These are phyloP conservation scores for Hyphodiscus hymeniophilus DNA, from an alignment of 495 filamentous ascomycete species.

Conservation along the genomic window DNA sequence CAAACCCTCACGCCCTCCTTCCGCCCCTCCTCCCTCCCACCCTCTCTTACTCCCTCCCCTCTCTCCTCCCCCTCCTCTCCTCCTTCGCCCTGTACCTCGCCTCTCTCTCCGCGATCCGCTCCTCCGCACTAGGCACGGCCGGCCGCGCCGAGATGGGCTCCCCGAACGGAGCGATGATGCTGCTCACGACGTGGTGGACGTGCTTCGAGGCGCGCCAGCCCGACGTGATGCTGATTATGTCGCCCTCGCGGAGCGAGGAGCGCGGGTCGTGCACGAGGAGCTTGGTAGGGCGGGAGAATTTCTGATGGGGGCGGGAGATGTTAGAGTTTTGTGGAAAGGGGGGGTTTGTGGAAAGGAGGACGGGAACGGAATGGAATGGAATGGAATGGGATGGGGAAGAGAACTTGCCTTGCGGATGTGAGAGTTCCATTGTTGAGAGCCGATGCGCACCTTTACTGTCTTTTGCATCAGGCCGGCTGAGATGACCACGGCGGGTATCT, in stretches of 20 bases:
- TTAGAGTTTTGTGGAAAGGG: not conserved
- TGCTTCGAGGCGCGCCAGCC: constrained; percentile 53
- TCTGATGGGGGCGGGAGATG: constrained; percentile 25
- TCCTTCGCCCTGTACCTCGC: constrained; percentile 42
- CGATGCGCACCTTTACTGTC: constrained; percentile 61
- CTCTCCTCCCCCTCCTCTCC: constrained; percentile 27
- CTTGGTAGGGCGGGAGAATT: constrained; percentile 41
- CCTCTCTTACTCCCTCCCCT: not conserved
- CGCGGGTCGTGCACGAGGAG: constrained; percentile 68
- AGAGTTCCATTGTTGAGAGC: constrained; percentile 52
- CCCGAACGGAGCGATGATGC: constrained; percentile 69
- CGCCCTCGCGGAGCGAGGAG: constrained; percentile 64
- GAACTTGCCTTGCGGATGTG: constrained; percentile 44
- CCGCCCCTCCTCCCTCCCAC: not conserved
- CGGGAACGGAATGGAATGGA: not conserved
- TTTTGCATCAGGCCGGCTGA: constrained; percentile 62
- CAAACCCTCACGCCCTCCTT: not conserved
- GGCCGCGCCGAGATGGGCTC: constrained; percentile 52
- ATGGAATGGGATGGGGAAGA: not conserved
- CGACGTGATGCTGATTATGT: constrained; percentile 70
- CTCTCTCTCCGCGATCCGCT: constrained; percentile 43
- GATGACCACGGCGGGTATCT: constrained; percentile 56
- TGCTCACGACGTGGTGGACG: constrained; percentile 70
- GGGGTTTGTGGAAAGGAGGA: constrained; percentile 5
- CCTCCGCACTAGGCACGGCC: constrained; percentile 53